phyloP scores from a whole-genome alignment of 2,329 filamentous ascomycete genomes.

The Huntiella abstrusa region DNA sequence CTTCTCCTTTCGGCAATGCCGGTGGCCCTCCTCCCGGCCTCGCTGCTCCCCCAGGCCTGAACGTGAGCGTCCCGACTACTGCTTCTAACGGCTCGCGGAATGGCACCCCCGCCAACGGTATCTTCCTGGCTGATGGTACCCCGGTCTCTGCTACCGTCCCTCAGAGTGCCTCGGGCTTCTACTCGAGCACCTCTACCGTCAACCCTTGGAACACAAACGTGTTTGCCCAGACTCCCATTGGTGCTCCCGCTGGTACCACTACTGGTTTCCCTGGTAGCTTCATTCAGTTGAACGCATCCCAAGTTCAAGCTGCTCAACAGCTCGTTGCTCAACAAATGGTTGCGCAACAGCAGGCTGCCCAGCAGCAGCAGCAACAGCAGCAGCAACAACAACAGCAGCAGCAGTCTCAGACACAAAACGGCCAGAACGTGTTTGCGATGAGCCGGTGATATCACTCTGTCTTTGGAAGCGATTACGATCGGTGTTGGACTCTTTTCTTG shows the following conservation, averaged over 20 bases:
- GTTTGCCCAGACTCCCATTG: slow-evolving; percentile 1
- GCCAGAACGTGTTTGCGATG: slow-evolving; percentile 15
- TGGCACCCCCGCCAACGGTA: neutral
- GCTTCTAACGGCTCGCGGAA: slow-evolving; percentile 14
- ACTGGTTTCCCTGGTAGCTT: neutral
- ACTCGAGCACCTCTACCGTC: slow-evolving; percentile 5
- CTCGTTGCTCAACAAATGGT: neutral
- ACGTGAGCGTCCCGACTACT: slow-evolving; percentile 13
- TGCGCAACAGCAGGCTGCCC: neutral
- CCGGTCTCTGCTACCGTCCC: slow-evolving; percentile 3
- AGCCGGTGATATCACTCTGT: slow-evolving; percentile 14
- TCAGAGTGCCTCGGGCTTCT: slow-evolving; percentile 4
- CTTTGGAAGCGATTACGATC: neutral
- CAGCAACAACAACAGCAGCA: neutral
- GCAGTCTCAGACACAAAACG: neutral
- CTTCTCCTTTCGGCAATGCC: slow-evolving; percentile 44
- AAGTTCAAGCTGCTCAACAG: neutral
- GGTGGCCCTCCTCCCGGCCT: slow-evolving; percentile 71
- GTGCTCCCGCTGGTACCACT: neutral
- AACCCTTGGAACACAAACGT: slow-evolving; percentile 10
- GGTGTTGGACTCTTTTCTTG: no score
- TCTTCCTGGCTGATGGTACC: neutral
- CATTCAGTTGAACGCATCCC: neutral
- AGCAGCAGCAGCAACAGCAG: neutral
- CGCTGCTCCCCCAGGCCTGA: slow-evolving; percentile 47